Percentiles rank a stretch among this genome's conserved stretches.
phyloP scores from a whole-genome alignment of 352 stramenopile species.

The Globisporangium spiculum region DNA sequence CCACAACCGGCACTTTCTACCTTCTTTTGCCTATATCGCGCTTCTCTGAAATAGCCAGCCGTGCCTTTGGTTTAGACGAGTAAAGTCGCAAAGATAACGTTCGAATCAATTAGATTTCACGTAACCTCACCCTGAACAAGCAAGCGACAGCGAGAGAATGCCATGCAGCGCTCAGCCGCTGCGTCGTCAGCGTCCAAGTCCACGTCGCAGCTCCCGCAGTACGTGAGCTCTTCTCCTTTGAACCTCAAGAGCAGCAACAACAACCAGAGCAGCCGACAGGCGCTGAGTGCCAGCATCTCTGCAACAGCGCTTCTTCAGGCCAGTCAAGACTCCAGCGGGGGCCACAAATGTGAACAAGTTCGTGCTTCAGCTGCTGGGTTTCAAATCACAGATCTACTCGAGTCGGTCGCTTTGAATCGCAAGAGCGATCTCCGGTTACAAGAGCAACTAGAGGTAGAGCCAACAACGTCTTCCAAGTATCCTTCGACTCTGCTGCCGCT shows the following conservation, averaged over 20 bases:
- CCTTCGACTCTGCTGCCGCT: not conserved
- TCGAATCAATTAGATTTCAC: no score
- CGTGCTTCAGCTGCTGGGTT: slow-evolving; percentile 13
- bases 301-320: slow-evolving; percentile 22
- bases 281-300: slow-evolving; percentile 38
- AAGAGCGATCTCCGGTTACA: not conserved
- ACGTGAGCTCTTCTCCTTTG: not conserved
- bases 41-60: no score
- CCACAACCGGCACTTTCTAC: no score
- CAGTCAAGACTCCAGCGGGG: slow-evolving; percentile 3
- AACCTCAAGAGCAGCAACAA: not conserved
- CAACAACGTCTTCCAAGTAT: no score
- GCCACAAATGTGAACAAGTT: not conserved
- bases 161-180: not conserved
- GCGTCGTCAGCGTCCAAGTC: not conserved
- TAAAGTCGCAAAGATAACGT: no score
- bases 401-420: not conserved
- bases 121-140: no score
- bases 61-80: no score
- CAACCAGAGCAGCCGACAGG: no score
- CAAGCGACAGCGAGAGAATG: no score
- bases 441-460: no score
- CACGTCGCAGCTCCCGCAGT: not conserved
- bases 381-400: slow-evolving; percentile 33
- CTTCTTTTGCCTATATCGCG: no score